Evolutionary conservation across 805 yeast genomes (phyloP), one percentile per base, ranked within the genome.

Genomic region (Yarrowia keelungensis): DNA sequence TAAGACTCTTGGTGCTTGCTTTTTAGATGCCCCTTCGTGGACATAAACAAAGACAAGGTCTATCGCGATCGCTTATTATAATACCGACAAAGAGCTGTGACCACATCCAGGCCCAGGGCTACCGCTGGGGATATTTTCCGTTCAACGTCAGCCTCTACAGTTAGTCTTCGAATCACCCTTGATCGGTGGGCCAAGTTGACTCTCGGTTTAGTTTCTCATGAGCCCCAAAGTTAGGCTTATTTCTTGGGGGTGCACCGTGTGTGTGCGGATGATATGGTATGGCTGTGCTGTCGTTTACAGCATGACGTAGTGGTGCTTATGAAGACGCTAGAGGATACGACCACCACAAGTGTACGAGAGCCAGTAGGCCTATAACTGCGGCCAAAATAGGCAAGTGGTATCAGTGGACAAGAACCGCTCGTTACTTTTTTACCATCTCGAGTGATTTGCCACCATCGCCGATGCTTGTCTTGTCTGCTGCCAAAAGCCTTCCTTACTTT

Each of bases 211-310:
- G 32, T 26, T 26, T 26, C 32, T 26, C 32, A 26, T 5, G 7
- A 26, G 32, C 32, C 32, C 32, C 41, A 50, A 54, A 19, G 61
- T 54, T 54, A 54, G 46, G 46, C 61, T 53, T 54, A 54, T 54
- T 54, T 53, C 12, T 38, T 38, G 39, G 12, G 10, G 10, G 14
- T 41, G 45, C 36, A 54, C 58, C 26, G 46, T 14, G 46, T 19
- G 43, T 32, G 59, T 22, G 45, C 32, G 32, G 32, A 26, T 26
- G 32, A 26, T 26, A 26, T 53, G 43, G 56, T n/a, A 51, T 51
- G 58, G 58, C 58, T 51, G 58, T 51, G 54, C 54, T 49, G 58
- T 51, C 43, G 61, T 54, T 22, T 54, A 54, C 61, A 39, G 61
- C 36, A 54, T 54, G 61, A 54, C 61, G 61, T 54, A 54, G 61